Base-by-base conservation (phyloP, 352 stramenopile species). In the Pythium biforme region DNA sequence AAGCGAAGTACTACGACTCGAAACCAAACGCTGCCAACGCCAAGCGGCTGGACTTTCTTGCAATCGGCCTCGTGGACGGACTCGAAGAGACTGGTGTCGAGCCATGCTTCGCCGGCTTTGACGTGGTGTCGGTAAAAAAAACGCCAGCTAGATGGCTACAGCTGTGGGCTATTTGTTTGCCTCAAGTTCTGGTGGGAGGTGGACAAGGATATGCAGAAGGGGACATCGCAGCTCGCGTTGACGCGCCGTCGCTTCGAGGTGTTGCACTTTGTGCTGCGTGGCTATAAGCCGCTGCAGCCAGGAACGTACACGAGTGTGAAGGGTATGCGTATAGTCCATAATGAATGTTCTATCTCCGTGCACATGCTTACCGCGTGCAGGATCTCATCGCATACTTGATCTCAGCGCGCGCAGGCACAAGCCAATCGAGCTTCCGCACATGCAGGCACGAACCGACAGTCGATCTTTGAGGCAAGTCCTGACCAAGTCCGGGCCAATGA, bases 171-270 rank as follows among this genome's bases (percentile, higher is more conserved):
- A 2, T 52, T 52, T 14, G 46, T 52, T 20, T 52, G 46, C 23
- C 25, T 52, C 9, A 52, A 52, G 46, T 52, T 52, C 46, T 52
- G 46, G 46, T 34, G 46, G 25, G 46, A 52, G 25, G 22, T 52
- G 17, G 46, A 52, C 23, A 34, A 33, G 14, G 22, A n/a, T 20
- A 4, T 52, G 22, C 22, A 22, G 22, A 31, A 34, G 11, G 23
- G 34, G 25, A 34, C 22, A 2, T 34, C 46, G 3, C 22, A 19
- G 15, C 46, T 4, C 9, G 46, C 46, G 25, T n/a, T 52, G 22
- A 20, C 12, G 8, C 9, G 6, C 6, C 46, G 46, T n/a, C 46
- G 46, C 14, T 52, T 52, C 23, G 46, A 52, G 22, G 11, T 52
- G 2, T 20, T 52, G 22, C 46, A 52, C 46, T 52, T 52, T 20